Conservation (phyloP, 352 stramenopile species). For the Phytophthora sansomeana region DNA sequence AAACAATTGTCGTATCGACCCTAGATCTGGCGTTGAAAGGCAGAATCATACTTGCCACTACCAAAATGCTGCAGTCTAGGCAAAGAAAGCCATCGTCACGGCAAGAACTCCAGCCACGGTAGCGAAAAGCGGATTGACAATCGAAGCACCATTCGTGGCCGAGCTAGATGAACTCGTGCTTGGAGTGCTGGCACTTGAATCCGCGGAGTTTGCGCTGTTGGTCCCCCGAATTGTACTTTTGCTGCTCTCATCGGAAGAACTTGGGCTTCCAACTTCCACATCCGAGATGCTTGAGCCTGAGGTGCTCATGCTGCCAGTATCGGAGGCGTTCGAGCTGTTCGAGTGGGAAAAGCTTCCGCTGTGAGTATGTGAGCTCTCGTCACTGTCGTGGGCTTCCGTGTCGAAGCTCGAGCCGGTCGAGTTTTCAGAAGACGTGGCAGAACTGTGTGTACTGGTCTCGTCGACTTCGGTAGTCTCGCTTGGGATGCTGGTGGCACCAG, state of each 20-base stretch:
- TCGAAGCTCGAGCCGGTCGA: not conserved
- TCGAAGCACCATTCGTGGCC: slow-evolving; percentile 3
- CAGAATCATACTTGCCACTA: not conserved
- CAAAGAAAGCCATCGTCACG: not conserved
- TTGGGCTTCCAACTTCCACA: slow-evolving; percentile 15
- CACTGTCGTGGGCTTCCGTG: not conserved
- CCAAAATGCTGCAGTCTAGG: not conserved
- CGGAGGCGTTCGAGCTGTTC: not conserved
- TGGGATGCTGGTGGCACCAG: not conserved
- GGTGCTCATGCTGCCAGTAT: not conserved
- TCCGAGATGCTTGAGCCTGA: slow-evolving; percentile 5
- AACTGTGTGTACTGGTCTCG: not conserved
- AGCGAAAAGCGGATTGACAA: not conserved
- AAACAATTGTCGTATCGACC: no score
- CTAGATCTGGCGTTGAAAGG: no score
- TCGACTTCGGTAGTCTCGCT: not conserved
- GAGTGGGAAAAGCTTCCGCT: not conserved
- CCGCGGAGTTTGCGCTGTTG: slow-evolving; percentile 1
- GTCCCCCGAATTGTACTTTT: slow-evolving; percentile 2
- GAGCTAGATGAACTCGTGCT: not conserved
- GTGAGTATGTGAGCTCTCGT: slow-evolving; percentile 1
- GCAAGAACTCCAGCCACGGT: not conserved
- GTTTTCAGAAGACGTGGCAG: not conserved
- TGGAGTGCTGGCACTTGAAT: not conserved
- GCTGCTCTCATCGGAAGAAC: slow-evolving; percentile 1